These are phyloP conservation scores for Candida incommunis DNA, from an alignment of 805 yeast genomes.

Conservation along the genomic window DNA sequence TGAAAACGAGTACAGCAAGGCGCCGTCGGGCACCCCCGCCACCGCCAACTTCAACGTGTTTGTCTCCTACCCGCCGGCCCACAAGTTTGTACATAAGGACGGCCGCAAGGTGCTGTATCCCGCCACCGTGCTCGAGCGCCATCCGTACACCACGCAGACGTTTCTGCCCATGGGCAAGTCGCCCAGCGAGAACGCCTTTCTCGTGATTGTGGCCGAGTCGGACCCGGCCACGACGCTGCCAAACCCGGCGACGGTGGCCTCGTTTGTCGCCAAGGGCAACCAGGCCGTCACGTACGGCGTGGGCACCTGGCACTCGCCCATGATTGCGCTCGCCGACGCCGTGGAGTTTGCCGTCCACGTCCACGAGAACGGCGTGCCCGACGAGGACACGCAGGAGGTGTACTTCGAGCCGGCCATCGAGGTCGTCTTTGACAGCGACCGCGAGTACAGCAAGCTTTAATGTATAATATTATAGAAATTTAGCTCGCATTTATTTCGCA, in stretches of 20 bases:
- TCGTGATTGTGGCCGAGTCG: constrained; percentile 67
- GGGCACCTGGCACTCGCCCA: constrained; percentile 92
- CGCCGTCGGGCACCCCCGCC: constrained; percentile 34
- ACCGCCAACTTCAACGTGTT: constrained; percentile 72
- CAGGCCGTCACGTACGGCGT: constrained; percentile 81
- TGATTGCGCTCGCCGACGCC: constrained; percentile 63
- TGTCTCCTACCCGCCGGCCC: constrained; percentile 65
- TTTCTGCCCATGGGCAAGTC: constrained; percentile 78
- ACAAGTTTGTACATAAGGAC: constrained; percentile 27
- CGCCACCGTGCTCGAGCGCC: constrained; percentile 72
- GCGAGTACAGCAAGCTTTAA: too few species aligned
- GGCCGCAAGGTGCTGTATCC: constrained; percentile 23
- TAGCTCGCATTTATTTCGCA: too few species aligned
- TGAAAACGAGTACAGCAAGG: constrained; percentile 32
- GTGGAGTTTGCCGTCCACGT: constrained; percentile 82
- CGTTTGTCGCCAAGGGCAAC: constrained; percentile 65
- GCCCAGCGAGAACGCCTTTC: constrained; percentile 35
- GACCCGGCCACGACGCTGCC: constrained; percentile 17
- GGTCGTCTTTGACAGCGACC: constrained; percentile 10
- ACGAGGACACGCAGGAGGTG: constrained; percentile 75
- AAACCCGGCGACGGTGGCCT: constrained; percentile 29
- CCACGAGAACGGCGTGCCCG: constrained; percentile 66
- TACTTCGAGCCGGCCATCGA: constrained; percentile 36
- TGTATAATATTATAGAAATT: too few species aligned
- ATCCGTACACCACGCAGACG: constrained; percentile 79